A percentile compares a stretch with the other conserved stretches of the same genome.
Conservation (phyloP, 2,329 filamentous ascomycete genomes). For the Stachybotrys chartarum region DNA sequence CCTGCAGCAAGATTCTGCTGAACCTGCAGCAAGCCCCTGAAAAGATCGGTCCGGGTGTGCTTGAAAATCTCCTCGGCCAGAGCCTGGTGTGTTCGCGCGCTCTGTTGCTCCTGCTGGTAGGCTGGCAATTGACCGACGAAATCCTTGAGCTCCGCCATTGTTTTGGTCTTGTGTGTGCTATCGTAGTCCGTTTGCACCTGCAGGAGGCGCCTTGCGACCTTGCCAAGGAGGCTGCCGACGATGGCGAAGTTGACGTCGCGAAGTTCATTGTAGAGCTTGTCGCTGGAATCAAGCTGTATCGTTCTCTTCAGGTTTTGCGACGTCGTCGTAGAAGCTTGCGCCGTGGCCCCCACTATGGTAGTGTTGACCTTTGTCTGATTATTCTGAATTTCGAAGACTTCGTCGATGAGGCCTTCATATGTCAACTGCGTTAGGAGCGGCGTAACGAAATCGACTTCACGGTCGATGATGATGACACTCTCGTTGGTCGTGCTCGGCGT, state of each 20-base stretch:
- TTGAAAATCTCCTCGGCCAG: constrained; percentile 95
- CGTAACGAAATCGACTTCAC: constrained; percentile 90
- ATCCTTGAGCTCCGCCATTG: constrained; percentile 83
- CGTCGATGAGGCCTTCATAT: constrained; percentile 93
- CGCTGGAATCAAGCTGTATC: constrained; percentile 79
- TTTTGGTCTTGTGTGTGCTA: constrained; percentile 80
- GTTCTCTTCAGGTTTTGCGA: constrained; percentile 70
- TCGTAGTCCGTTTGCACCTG: constrained; percentile 82
- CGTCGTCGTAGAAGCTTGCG: constrained; percentile 51
- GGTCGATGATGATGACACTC: constrained; percentile 88
- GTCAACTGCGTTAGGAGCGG: constrained; percentile 89
- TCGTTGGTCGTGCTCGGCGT: constrained; percentile 84
- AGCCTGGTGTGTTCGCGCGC: constrained; percentile 83
- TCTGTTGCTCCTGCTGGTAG: constrained; percentile 90
- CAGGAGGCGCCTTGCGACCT: constrained; percentile 79
- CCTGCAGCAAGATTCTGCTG: constrained; percentile 94
- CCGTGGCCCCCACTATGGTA: constrained; percentile 72
- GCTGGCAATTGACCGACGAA: constrained; percentile 91
- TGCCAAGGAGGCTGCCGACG: constrained; percentile 82
- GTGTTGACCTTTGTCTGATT: constrained; percentile 92
- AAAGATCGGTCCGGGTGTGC: constrained; percentile 80
- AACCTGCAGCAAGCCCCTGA: constrained; percentile 81
- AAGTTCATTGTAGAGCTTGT: constrained; percentile 80
- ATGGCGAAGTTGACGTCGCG: constrained; percentile 93
- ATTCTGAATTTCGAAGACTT: constrained; percentile 84